A percentile compares a stretch with the other conserved stretches of the same genome.
Conservation (phyloP, 169 alveolate species). For the Cryptosporidium ubiquitum region DNA sequence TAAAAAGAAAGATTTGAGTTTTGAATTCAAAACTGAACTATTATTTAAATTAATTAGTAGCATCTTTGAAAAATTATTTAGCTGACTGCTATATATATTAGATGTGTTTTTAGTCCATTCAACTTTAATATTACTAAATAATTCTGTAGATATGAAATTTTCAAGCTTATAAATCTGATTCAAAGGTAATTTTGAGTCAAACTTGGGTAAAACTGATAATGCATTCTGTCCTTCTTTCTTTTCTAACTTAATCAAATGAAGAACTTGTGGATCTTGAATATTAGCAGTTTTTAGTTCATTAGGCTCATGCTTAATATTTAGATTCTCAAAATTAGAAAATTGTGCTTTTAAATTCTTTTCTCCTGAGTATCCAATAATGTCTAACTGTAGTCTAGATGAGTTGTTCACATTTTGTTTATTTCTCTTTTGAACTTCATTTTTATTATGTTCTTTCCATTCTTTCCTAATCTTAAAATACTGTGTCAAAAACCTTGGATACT, state of each 20-base stretch:
- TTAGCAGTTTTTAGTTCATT: background rate
- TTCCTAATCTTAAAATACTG: conserved; percentile 47
- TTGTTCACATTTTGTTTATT: conserved; percentile 29
- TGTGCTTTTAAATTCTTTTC: conserved; percentile 46
- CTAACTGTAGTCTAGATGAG: conserved; percentile 52
- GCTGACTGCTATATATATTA: background rate
- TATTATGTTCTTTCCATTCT: conserved; percentile 29
- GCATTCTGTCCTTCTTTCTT: conserved; percentile 2
- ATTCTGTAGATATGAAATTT: background rate
- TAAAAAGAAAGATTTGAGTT: conserved; percentile 2
- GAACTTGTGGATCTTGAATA: conserved; percentile 14
- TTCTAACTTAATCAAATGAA: conserved; percentile 53
- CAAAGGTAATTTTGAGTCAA: conserved; percentile 7
- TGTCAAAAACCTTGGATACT: conserved; percentile 52
- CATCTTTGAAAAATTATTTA: conserved; percentile 2
- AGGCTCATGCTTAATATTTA: conserved; percentile 38
- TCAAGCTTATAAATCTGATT: conserved; percentile 6
- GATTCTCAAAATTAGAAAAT: conserved; percentile 21
- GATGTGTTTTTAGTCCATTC: conserved; percentile 9
- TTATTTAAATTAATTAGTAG: background rate
- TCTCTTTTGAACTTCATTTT: conserved; percentile 4
- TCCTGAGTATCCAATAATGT: conserved; percentile 59
- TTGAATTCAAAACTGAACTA: background rate
- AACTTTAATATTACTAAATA: background rate
- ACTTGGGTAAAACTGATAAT: conserved; percentile 41